Percentiles rank a stretch among this genome's conserved stretches.
phyloP scores from a whole-genome alignment of 495 filamentous ascomycete species.

The Xylaria intraflava region DNA sequence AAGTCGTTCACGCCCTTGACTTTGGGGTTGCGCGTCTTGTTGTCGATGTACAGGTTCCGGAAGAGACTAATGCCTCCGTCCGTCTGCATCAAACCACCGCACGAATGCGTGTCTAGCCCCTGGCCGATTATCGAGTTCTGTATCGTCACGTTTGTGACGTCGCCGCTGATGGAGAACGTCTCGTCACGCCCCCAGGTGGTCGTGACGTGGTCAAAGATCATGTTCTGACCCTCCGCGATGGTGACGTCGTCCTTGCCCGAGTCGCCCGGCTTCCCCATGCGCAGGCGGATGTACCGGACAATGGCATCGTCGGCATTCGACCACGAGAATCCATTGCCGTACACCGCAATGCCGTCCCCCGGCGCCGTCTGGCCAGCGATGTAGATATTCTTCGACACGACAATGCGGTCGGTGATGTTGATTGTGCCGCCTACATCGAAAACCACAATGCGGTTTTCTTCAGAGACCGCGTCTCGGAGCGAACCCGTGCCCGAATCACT shows the following conservation, averaged over 20 bases:
- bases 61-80: constrained; percentile 27
- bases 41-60: constrained; percentile 37
- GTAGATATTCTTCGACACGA: constrained; percentile 30
- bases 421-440: constrained; percentile 37
- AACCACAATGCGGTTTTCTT: constrained; percentile 31
- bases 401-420: constrained; percentile 24
- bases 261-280: constrained; percentile 31
- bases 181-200: constrained; percentile 32
- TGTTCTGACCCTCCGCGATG: constrained; percentile 31
- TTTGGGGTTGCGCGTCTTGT: constrained; percentile 29
- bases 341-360: constrained; percentile 30
- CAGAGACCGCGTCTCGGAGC: constrained; percentile 35
- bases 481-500: constrained; percentile 34
- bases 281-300: constrained; percentile 35
- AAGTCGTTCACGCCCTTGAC: constrained; percentile 26
- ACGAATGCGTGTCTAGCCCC: constrained; percentile 30
- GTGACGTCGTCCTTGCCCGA: constrained; percentile 35
- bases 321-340: constrained; percentile 30
- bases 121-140: constrained; percentile 39
- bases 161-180: constrained; percentile 31
- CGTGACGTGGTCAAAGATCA: constrained; percentile 38
- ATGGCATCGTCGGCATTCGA: constrained; percentile 32
- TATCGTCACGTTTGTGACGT: constrained; percentile 33
- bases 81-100: constrained; percentile 25
- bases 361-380: constrained; percentile 39